Conservation (phyloP, 139 green algal genomes). For the Eudorina sp. region DNA sequence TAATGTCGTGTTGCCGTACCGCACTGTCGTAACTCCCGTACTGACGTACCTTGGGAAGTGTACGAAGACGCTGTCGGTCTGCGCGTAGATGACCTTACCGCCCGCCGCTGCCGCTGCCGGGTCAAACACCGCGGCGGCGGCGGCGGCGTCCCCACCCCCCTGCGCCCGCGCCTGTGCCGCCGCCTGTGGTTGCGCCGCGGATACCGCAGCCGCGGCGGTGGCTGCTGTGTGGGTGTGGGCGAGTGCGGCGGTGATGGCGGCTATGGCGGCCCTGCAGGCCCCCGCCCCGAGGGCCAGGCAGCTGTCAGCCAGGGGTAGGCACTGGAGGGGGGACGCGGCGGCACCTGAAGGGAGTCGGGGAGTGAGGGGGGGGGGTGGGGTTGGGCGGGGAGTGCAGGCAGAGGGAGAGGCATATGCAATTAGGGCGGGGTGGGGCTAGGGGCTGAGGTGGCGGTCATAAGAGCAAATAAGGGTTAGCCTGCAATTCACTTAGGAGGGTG, state of each 20-base stretch:
- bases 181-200: background rate
- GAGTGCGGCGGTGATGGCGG: slow-evolving; percentile 28
- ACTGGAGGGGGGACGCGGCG: slow-evolving; percentile 80
- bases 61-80: slow-evolving; percentile 85
- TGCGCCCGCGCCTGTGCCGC: background rate
- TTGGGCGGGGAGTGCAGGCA: background rate
- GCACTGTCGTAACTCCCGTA: too few species aligned
- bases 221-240: slow-evolving; percentile 41
- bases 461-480: too few species aligned
- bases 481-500: too few species aligned
- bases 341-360: slow-evolving; percentile 57
- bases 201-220: background rate
- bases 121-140: too few species aligned
- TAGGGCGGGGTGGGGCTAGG: too few species aligned
- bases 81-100: slow-evolving; percentile 79
- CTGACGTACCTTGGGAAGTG: slow-evolving; percentile 53
- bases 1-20: too few species aligned
- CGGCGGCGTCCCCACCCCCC: background rate
- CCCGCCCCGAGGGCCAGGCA: slow-evolving; percentile 83
- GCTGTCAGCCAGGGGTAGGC: slow-evolving; percentile 80
- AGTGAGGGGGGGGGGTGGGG: background rate
- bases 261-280: slow-evolving; percentile 62
- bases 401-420: too few species aligned
- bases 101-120: slow-evolving; percentile 40
- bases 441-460: too few species aligned